These are phyloP conservation scores for Ceratobasidium theobromae DNA, from an alignment of 1,284 basidiomycete species.

Conservation along the genomic window DNA sequence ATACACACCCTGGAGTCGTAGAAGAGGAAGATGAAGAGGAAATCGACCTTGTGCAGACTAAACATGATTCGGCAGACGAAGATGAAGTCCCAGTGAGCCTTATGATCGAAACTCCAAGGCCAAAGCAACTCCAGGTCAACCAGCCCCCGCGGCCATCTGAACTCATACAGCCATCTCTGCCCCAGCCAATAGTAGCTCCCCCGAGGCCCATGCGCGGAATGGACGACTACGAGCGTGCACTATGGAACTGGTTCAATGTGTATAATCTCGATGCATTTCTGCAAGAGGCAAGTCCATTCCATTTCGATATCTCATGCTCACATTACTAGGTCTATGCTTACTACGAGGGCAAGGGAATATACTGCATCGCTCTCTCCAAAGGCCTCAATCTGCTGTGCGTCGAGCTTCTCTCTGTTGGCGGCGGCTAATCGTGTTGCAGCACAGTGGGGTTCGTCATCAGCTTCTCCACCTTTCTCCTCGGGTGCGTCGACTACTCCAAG, in stretches of 20 bases:
- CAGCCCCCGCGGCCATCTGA: slow-evolving; percentile 71
- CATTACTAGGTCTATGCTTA: slow-evolving; percentile 70
- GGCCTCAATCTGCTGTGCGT: slow-evolving; percentile 89
- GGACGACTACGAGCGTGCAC: slow-evolving; percentile 82
- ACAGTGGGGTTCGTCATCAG: slow-evolving; percentile 96
- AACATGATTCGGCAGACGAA: slow-evolving; percentile 50
- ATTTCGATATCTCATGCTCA: too few species aligned
- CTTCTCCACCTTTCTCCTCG: slow-evolving; percentile 94
- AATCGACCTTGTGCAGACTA: slow-evolving; percentile 6
- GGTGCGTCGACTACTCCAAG: slow-evolving; percentile 90
- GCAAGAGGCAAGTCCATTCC: slow-evolving; percentile 65
- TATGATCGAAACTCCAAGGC: slow-evolving; percentile 63
- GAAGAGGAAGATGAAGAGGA: slow-evolving; percentile 38
- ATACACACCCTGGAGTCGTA: slow-evolving; percentile 43
- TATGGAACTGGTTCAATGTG: slow-evolving; percentile 99
- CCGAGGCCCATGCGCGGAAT: slow-evolving; percentile 64
- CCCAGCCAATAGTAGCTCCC: slow-evolving; percentile 36
- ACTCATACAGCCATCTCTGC: slow-evolving; percentile 42
- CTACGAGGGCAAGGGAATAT: slow-evolving; percentile 95
- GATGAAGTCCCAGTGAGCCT: slow-evolving; percentile 81
- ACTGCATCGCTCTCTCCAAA: slow-evolving; percentile 86
- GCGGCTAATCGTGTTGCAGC: slow-evolving; percentile 48
- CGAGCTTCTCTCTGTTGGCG: slow-evolving; percentile 33
- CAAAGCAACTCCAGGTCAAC: slow-evolving; percentile 23
- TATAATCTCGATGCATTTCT: slow-evolving; percentile 94